Base-by-base conservation (phyloP, 164 flowering plant genomes). In the Magnolia sinica region DNA sequence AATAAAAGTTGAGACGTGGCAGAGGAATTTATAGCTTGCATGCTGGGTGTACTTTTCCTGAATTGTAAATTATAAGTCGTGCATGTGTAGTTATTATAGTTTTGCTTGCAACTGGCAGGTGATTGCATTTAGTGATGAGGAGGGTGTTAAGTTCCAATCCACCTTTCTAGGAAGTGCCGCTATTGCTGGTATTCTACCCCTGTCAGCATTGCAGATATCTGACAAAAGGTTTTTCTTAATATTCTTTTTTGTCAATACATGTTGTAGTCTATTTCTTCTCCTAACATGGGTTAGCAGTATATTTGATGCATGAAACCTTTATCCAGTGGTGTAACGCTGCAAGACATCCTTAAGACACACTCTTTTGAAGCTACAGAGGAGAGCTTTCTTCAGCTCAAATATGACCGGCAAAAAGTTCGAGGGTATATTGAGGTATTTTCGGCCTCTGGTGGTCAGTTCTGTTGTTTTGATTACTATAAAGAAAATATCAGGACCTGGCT, bases 51-150 rank as follows among this genome's bases (percentile, higher is more conserved):
- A 58, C 18, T 16, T 27, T 19, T 19, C 58, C 49, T 70, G 22
- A 24, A 3, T 24, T 66, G 71, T 11, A 10, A 50, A 65, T 22
- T 50, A n/a, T 49, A 69, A 51, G 4, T 27, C 10, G 19, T 66
- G 50, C 22, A 50, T 49, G 22, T 1, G 45, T 64, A 49, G 10
- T 24, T 23, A 9, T 65, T 74, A 55, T 49, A 14, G 10, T 64
- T 58, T 74, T 59, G 18, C 50, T 70, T 65, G 45, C 72, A 77
- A 50, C 13, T 76, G 77, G 77, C 88, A 96, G 99, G 89, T 96
- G 61, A 91, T 96, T 86, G 98, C 99, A 58, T 96, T 96, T 83
- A 89, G 98, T 82, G 99, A 96, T 75, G 99, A 96, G 85, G 99
- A 96, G 81, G 99, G 99, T 67, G 98, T 94, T 71, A 87, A 96